Percentiles rank a stretch among this genome's conserved stretches.
Evolutionary conservation across 345 rosid genomes (phyloP).

Genomic region (Corchorus olitorius): DNA sequence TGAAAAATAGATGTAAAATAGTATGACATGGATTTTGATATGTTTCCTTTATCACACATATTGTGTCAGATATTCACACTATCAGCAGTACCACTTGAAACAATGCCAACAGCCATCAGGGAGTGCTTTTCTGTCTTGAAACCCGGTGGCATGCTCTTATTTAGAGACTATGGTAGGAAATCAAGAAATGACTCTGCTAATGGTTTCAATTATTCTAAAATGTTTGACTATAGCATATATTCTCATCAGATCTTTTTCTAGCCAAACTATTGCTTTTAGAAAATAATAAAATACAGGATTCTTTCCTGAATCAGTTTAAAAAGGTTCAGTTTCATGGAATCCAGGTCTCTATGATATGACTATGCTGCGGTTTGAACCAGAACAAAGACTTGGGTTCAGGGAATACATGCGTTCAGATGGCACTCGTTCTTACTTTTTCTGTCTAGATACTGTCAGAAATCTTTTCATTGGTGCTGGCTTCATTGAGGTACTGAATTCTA

Average conservation of each 20-base stretch:
- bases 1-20: neutral
- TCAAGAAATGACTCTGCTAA: neutral
- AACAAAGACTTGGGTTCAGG: conserved; percentile 70
- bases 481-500: conserved; percentile 51
- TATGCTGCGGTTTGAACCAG: conserved; percentile 80
- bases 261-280: neutral
- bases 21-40: conserved; percentile 1
- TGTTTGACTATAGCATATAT: neutral
- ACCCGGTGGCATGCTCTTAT: conserved; percentile 78
- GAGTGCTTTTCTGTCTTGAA: conserved; percentile 73
- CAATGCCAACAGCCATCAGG: conserved; percentile 60
- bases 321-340: conserved; percentile 28
- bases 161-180: conserved; percentile 84
- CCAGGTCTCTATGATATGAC: conserved; percentile 94
- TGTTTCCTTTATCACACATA: neutral
- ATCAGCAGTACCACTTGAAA: conserved; percentile 74
- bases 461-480: conserved; percentile 73
- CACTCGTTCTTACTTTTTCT: conserved; percentile 86
- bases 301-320: conserved; percentile 8
- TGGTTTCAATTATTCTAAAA: neutral
- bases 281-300: neutral
- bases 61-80: conserved; percentile 76
- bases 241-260: neutral
- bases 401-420: conserved; percentile 83
- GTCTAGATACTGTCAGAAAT: conserved; percentile 57